Evolutionary conservation across 305 asterid species (phyloP).

Genomic region (Fraxinus paxiana): DNA sequence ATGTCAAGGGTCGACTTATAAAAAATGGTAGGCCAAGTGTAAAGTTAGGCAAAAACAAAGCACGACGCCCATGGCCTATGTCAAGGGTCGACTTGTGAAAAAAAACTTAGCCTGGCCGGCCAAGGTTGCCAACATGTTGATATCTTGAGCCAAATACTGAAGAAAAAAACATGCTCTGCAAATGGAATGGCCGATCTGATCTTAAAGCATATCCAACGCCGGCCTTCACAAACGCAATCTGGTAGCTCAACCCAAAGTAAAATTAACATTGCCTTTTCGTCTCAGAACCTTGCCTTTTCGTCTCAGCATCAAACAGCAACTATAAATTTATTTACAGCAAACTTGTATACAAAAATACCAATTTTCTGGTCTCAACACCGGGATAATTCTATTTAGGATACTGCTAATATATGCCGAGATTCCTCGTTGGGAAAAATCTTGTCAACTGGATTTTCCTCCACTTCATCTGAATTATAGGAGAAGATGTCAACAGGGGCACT

Average conservation of each 20-base stretch:
- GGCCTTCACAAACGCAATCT: neutral
- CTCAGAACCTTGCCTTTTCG: constrained; percentile 15
- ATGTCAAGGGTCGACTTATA: neutral
- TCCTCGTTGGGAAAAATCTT: constrained; percentile 37
- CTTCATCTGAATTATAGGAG: constrained; percentile 52
- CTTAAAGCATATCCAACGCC: neutral
- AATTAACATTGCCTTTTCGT: neutral
- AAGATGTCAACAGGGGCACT: constrained; percentile 71
- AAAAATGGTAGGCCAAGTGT: neutral
- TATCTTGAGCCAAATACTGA: neutral
- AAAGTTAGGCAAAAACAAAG: neutral
- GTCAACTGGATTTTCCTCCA: constrained; percentile 32
- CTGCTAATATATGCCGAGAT: constrained; percentile 22
- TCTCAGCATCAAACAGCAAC: constrained; percentile 12
- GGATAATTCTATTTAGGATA: neutral
- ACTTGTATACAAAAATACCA: constrained; percentile 23
- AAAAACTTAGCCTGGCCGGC: neutral
- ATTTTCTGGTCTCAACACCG: neutral
- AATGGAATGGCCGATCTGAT: neutral
- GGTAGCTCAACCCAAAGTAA: neutral
- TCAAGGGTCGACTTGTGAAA: neutral
- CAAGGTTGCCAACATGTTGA: neutral
- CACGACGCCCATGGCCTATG: neutral
- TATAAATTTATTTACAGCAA: constrained; percentile 31
- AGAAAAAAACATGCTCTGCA: neutral